Percentiles rank a stretch among this genome's conserved stretches.
phyloP scores from a whole-genome alignment of 768 basidiomycete genomes.

The Russula emetica region DNA sequence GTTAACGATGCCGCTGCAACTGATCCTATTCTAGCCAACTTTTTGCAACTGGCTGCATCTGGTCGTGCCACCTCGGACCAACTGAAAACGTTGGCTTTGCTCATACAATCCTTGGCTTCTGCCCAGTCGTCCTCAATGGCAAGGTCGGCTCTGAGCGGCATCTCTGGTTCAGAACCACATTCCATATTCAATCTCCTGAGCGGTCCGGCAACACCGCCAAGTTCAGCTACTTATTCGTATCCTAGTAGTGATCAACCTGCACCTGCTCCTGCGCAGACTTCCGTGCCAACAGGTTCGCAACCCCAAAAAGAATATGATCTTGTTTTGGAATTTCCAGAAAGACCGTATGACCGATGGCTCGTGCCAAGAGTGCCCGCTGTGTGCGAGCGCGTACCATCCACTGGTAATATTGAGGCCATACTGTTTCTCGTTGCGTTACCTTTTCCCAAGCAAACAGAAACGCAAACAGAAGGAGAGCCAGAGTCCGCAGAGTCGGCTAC shows the following conservation, averaged over 20 bases:
- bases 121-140: constrained; percentile 18
- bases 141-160: neutral
- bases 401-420: constrained; percentile 32
- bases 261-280: constrained; percentile 4
- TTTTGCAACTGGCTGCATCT: constrained; percentile 60
- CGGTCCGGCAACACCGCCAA: constrained; percentile 7
- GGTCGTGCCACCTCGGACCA: constrained; percentile 61
- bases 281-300: constrained; percentile 10
- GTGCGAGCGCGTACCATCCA: constrained; percentile 41
- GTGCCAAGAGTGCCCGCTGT: constrained; percentile 58
- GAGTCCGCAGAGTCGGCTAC: constrained; percentile 15
- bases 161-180: constrained; percentile 12
- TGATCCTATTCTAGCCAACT: constrained; percentile 63
- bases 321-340: constrained; percentile 66
- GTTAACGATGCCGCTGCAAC: constrained; percentile 63
- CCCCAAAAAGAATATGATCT: constrained; percentile 63
- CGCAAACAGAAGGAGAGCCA: constrained; percentile 21
- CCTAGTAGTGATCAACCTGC: neutral
- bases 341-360: constrained; percentile 58
- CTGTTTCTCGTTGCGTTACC: constrained; percentile 46
- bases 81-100: constrained; percentile 60
- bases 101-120: constrained; percentile 63
- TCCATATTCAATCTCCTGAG: constrained; percentile 13
- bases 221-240: neutral
- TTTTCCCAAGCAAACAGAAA: constrained; percentile 33